Conservation (phyloP, 2,329 filamentous ascomycete genomes). For the Penicillium sp. region DNA sequence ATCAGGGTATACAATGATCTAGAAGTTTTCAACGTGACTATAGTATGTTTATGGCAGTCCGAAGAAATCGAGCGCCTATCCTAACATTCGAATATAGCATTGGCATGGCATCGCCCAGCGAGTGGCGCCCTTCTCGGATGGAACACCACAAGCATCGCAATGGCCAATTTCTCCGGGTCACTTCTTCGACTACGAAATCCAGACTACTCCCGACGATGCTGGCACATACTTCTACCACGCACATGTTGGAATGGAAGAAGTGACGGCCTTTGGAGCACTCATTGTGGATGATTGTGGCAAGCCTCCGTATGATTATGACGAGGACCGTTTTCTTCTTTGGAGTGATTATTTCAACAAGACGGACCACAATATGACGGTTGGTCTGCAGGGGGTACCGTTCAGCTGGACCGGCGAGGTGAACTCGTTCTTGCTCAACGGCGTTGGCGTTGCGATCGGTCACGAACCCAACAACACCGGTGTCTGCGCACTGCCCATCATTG, state of each 20-base stretch:
- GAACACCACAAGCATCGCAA: conserved; percentile 59
- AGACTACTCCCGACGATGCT: conserved; percentile 52
- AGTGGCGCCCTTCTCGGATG: conserved; percentile 64
- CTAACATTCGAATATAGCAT: too few species aligned
- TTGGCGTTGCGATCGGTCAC: conserved; percentile 50
- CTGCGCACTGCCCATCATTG: conserved; percentile 53
- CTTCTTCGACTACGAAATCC: conserved; percentile 68
- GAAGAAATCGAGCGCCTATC: too few species aligned
- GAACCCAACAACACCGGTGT: conserved; percentile 31
- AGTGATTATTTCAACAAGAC: conserved; percentile 16
- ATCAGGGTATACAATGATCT: conserved; percentile 62
- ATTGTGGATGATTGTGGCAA: conserved; percentile 55
- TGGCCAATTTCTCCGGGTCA: conserved; percentile 64
- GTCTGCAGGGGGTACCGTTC: conserved; percentile 52
- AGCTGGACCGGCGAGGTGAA: conserved; percentile 60
- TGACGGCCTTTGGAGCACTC: conserved; percentile 58
- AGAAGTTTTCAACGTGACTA: conserved; percentile 55
- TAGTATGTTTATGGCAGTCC: too few species aligned
- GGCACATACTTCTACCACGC: conserved; percentile 70
- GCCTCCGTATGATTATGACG: conserved; percentile 61
- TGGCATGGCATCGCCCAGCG: conserved; percentile 66
- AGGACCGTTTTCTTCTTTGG: conserved; percentile 57
- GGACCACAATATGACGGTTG: conserved; percentile 46
- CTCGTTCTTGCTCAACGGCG: conserved; percentile 59
- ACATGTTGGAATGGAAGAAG: conserved; percentile 63